Evolutionary conservation across 1,284 basidiomycete genomes (phyloP), one percentile per base, ranked within the genome.

Genomic region (Puccinia novopanici): DNA sequence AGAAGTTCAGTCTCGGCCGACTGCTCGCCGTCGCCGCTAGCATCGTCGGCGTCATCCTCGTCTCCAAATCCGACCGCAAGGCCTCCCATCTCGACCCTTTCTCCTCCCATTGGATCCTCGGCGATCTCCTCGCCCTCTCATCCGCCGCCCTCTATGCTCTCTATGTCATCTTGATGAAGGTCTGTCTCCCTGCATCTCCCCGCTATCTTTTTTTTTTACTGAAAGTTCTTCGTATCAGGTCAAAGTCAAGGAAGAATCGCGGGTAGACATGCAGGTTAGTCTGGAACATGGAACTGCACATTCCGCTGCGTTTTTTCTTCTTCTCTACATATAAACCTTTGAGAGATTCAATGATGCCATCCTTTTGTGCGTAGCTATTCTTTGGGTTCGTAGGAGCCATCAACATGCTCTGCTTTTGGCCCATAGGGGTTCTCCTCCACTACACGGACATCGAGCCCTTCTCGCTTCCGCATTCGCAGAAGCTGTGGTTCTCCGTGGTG

Each of bases 161-260:
- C 72, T 99, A 99, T 86, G 92, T 97, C 50, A 92, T 92, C 82
- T 88, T 98, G 54, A 90, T 99, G 85, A 99, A 99, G 87, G 82
- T 83, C 17, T 13, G n/a, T 15, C 65, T 19, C 19, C 37, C 15
- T 42, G n/a, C 17, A 30, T 12, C 34, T 80, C 17, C 22, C 42
- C 22, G 30, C 37, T 61, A 34, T 42, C 61, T 0, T 59, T 19
- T n/a, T n/a, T n/a, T 34, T 34, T 34, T 34, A 34, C 34, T 34
- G 34, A 34, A n/a, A n/a, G 42, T 63, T 42, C 30, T 42, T 63
- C 30, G 50, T 37, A 57, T 42, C 84, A 76, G 85, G 92, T 91
- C 80, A 89, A 90, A 81, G 92, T 97, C 61, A 90, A 89, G 57
- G 89, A 80, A 22, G 77, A 80, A 73, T 80, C 77, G 15, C 55